Percentiles rank a stretch among this genome's conserved stretches.
Evolutionary conservation across 2,329 filamentous ascomycete species (phyloP).

Genomic region (Monilinia aucupariae): DNA sequence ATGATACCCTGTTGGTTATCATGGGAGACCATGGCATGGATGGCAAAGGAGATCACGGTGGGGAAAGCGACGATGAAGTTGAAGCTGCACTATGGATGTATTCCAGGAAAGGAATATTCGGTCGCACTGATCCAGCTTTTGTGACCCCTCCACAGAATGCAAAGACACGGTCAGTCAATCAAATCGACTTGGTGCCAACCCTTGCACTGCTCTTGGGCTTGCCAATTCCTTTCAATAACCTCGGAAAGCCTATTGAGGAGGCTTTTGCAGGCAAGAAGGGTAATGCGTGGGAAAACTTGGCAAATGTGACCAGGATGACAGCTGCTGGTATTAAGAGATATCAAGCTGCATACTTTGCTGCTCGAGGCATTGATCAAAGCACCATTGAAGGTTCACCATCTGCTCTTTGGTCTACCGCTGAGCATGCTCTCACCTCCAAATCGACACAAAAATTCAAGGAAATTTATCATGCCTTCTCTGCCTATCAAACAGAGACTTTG

Average conservation of each 20-base stretch:
- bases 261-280: constrained; percentile 72
- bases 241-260: constrained; percentile 89
- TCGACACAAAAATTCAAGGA: constrained; percentile 39
- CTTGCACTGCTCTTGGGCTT: constrained; percentile 81
- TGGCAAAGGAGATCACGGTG: constrained; percentile 93
- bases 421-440: constrained; percentile 21
- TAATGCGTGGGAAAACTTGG: constrained; percentile 70
- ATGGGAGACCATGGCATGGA: constrained; percentile 99
- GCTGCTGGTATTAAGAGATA: constrained; percentile 86
- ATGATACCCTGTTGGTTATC: constrained; percentile 81
- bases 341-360: constrained; percentile 73
- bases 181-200: constrained; percentile 95
- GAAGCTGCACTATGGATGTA: constrained; percentile 98
- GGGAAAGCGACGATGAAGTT: constrained; percentile 93
- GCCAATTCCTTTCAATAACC: constrained; percentile 92
- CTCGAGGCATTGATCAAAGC: constrained; percentile 61
- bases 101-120: constrained; percentile 80
- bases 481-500: constrained; percentile 75
- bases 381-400: constrained; percentile 49
- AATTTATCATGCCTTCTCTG: constrained; percentile 54
- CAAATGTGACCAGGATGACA: constrained; percentile 68
- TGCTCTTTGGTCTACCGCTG: constrained; percentile 54
- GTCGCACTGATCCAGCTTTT: constrained; percentile 60
- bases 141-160: constrained; percentile 60
- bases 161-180: constrained; percentile 68